These are phyloP conservation scores for Cubamyces lactineus DNA, from an alignment of 768 basidiomycete genomes.

Conservation along the genomic window DNA sequence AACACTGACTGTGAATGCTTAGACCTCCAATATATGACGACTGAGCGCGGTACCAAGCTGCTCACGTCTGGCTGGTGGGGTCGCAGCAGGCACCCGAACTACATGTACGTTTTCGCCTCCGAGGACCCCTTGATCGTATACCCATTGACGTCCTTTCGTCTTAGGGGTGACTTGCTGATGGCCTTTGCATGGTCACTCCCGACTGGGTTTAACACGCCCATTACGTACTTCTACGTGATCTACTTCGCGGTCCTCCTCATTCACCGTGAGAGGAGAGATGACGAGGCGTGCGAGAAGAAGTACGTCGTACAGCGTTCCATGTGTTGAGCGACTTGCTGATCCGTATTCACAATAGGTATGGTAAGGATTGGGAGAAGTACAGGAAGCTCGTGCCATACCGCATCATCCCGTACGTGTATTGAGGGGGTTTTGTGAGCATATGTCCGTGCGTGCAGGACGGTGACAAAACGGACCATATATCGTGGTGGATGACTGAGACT, in stretches of 20 bases:
- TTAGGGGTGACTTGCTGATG: conserved; percentile 86
- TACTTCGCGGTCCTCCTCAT: conserved; percentile 91
- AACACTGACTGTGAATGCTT: neutral
- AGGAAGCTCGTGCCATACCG: conserved; percentile 82
- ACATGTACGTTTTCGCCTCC: conserved; percentile 54
- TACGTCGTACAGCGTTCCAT: conserved; percentile 39
- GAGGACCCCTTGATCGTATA: neutral
- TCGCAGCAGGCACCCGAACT: conserved; percentile 89
- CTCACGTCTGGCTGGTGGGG: conserved; percentile 99
- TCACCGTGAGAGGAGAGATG: conserved; percentile 90
- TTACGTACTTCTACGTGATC: conserved; percentile 92
- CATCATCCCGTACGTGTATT: conserved; percentile 87
- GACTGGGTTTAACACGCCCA: conserved; percentile 87
- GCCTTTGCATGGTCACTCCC: conserved; percentile 91
- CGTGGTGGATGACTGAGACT: too few relatives aligned
- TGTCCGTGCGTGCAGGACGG: neutral
- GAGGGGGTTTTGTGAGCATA: conserved; percentile 11
- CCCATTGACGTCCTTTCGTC: conserved; percentile 7
- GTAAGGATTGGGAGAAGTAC: conserved; percentile 93
- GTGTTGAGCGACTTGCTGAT: neutral
- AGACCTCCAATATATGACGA: conserved; percentile 83
- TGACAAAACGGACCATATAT: neutral
- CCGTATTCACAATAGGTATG: conserved; percentile 59
- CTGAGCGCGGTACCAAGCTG: conserved; percentile 85
- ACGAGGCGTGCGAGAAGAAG: conserved; percentile 91